Conservation (phyloP, 495 filamentous ascomycete species). For the Ramalina intermedia region DNA sequence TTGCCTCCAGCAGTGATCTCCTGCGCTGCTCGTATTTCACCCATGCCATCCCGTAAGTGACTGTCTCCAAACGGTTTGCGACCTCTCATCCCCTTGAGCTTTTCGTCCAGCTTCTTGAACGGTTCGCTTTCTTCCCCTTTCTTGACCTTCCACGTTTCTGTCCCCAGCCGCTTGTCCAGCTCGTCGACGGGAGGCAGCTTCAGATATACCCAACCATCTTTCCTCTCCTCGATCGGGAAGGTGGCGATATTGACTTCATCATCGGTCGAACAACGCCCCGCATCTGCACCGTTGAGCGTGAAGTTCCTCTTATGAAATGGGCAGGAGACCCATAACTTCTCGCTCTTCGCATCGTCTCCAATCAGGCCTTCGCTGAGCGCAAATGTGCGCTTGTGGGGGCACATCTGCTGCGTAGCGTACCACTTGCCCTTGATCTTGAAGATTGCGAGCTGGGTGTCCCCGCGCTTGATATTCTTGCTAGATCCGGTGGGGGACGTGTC, state of each 20-base stretch:
- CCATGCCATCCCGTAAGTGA: conserved; percentile 26
- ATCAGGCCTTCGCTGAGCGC: conserved; percentile 77
- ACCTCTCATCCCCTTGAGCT: conserved; percentile 41
- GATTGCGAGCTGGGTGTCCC: conserved; percentile 82
- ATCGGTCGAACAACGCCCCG: conserved; percentile 68
- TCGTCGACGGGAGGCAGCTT: conserved; percentile 78
- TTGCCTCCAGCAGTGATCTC: conserved; percentile 32
- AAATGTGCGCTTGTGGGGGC: conserved; percentile 89
- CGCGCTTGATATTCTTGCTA: conserved; percentile 62
- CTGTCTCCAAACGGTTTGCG: conserved; percentile 38
- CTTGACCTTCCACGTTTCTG: conserved; percentile 68
- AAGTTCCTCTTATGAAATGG: conserved; percentile 92
- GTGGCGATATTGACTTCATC: conserved; percentile 66
- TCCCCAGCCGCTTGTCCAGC: conserved; percentile 70
- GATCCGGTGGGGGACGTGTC: conserved; percentile 44
- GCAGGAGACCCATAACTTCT: conserved; percentile 72
- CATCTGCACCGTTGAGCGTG: conserved; percentile 51
- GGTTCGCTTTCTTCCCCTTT: conserved; percentile 50
- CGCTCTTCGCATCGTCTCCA: conserved; percentile 47
- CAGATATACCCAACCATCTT: conserved; percentile 72
- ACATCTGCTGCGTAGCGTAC: conserved; percentile 96
- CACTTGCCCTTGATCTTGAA: conserved; percentile 76
- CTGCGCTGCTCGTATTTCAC: conserved; percentile 30
- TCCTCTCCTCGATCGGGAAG: conserved; percentile 65
- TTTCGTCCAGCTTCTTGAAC: conserved; percentile 58